Evolutionary conservation across 2,329 filamentous ascomycete species (phyloP).

Genomic region (Pseudophaeomoniella oleicola): DNA sequence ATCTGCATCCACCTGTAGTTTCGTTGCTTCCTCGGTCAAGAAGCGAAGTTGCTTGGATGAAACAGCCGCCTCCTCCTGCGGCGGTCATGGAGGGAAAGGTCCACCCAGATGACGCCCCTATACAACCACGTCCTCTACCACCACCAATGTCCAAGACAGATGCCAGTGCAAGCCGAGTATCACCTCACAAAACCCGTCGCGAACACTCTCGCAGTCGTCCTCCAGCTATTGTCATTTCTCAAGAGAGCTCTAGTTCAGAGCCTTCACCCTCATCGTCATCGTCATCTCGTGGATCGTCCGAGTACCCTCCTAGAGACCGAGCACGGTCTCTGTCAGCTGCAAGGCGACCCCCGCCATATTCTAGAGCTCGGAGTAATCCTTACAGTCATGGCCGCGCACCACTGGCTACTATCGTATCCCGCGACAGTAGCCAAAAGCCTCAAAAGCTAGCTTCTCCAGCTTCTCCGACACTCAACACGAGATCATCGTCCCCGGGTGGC

Average conservation of each 20-base stretch:
- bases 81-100: conserved; percentile 84
- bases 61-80: conserved; percentile 78
- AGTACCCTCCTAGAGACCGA: neutral
- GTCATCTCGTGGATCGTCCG: neutral
- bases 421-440: neutral
- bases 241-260: neutral
- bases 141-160: neutral
- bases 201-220: neutral
- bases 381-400: neutral
- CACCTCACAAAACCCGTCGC: neutral
- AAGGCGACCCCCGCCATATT: too few species aligned
- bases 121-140: neutral
- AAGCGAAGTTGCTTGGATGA: conserved; percentile 74
- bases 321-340: neutral
- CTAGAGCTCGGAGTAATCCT: too few species aligned
- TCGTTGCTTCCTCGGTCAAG: conserved; percentile 55
- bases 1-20: conserved; percentile 72
- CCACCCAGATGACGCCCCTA: conserved; percentile 13
- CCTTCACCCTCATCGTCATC: neutral
- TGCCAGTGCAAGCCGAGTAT: neutral
- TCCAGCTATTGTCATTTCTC: neutral
- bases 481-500: neutral
- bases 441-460: neutral
- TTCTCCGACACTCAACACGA: neutral
- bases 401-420: neutral